Evolutionary conservation across 2,329 filamentous ascomycete species (phyloP).

Genomic region (Diaporthe citri): DNA sequence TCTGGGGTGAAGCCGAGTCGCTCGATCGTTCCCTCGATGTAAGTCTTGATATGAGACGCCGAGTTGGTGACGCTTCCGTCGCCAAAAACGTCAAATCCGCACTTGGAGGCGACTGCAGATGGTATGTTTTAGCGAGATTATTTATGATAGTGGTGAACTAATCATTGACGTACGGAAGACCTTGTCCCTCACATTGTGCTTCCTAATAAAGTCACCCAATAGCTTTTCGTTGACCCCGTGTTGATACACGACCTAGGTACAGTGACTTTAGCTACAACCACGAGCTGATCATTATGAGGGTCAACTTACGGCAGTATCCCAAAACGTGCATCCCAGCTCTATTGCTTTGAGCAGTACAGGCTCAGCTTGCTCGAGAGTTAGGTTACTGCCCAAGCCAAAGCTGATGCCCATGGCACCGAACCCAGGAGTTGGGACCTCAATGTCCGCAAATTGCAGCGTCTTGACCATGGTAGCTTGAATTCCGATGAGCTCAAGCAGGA

Average conservation of each 20-base stretch:
- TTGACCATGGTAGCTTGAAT: not conserved
- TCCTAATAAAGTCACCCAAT: slow-evolving; percentile 62
- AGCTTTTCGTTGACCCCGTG: slow-evolving; percentile 63
- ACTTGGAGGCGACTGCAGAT: slow-evolving; percentile 5
- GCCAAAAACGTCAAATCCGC: not conserved
- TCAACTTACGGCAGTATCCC: slow-evolving; percentile 58
- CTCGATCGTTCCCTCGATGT: slow-evolving; percentile 10
- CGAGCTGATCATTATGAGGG: not conserved
- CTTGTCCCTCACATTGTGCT: slow-evolving; percentile 63
- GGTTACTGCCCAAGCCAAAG: slow-evolving; percentile 56
- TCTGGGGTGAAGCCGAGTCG: not conserved
- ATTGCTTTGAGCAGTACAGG: slow-evolving; percentile 63
- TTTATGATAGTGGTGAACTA: slow-evolving; percentile 35
- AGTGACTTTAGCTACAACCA: not conserved
- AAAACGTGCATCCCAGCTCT: slow-evolving; percentile 59
- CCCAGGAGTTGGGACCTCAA: slow-evolving; percentile 56
- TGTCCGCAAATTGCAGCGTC: slow-evolving; percentile 41
- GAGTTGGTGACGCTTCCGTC: slow-evolving; percentile 5
- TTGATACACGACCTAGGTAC: slow-evolving; percentile 54
- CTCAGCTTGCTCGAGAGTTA: slow-evolving; percentile 59
- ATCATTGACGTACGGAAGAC: slow-evolving; percentile 55
- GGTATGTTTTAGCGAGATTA: not conserved
- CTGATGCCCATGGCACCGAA: slow-evolving; percentile 65
- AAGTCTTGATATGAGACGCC: not conserved
- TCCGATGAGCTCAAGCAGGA: too few relatives aligned